phyloP scores from a whole-genome alignment of 495 filamentous ascomycete genomes.

The Penicillium canariense region DNA sequence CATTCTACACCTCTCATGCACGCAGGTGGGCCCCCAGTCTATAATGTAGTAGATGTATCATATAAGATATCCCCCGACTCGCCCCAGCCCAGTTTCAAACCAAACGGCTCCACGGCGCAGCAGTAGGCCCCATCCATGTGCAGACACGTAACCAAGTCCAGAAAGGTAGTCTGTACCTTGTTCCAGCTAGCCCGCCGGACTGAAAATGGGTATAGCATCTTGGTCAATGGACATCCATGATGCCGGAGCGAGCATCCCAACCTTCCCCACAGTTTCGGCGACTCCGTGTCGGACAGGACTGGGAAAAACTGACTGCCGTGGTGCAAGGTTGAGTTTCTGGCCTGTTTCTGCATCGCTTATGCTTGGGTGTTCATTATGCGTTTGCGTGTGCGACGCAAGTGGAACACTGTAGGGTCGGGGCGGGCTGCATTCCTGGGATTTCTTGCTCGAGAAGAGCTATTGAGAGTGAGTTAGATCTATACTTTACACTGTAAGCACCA shows the following conservation, averaged over 20 bases:
- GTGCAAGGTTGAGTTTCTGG: background rate
- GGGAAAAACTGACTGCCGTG: background rate
- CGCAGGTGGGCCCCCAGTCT: too few species aligned
- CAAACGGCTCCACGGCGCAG: background rate
- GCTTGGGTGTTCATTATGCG: background rate
- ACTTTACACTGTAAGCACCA: too few species aligned
- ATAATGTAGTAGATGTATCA: background rate
- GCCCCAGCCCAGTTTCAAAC: background rate
- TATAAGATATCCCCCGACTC: background rate
- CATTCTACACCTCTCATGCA: too few species aligned
- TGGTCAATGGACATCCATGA: background rate
- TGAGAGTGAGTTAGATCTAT: too few species aligned
- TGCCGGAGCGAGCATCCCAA: background rate
- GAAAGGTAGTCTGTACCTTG: background rate
- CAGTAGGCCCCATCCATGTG: background rate
- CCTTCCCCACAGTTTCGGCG: conserved; percentile 1
- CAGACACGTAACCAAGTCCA: background rate
- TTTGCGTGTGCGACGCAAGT: background rate
- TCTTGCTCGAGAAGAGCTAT: too few species aligned
- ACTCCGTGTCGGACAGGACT: conserved; percentile 4
- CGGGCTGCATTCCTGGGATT: background rate
- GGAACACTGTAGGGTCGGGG: background rate
- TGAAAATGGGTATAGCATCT: background rate
- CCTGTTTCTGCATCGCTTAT: background rate
- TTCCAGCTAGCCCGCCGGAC: background rate